phyloP scores from a whole-genome alignment of 305 asterid species.

The Andrographis paniculata region DNA sequence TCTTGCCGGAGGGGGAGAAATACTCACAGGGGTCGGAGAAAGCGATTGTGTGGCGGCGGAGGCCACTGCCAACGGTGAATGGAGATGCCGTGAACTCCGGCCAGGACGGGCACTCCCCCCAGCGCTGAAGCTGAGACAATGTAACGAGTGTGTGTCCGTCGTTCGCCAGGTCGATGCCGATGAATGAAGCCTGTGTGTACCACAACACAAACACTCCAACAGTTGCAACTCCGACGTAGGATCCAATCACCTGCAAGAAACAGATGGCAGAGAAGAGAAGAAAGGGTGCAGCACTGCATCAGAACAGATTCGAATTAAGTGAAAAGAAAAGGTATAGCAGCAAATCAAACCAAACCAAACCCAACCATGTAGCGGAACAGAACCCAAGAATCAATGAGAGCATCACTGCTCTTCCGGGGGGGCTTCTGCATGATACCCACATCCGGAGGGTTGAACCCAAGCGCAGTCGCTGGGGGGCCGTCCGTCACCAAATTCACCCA shows the following conservation, averaged over 20 bases:
- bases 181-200: conserved; percentile 78
- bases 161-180: conserved; percentile 49
- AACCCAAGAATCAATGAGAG: conserved; percentile 73
- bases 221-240: conserved; percentile 82
- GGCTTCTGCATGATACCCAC: conserved; percentile 83
- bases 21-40: conserved; percentile 77
- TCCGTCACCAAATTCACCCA: conserved; percentile 96
- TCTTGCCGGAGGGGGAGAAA: conserved; percentile 56
- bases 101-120: conserved; percentile 92
- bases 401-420: conserved; percentile 71
- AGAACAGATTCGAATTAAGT: not conserved
- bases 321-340: not conserved
- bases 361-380: conserved; percentile 79
- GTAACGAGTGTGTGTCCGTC: conserved; percentile 78
- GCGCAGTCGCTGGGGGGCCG: conserved; percentile 97
- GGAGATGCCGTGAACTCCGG: conserved; percentile 62
- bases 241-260: conserved; percentile 66
- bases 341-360: too few species aligned
- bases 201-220: conserved; percentile 79
- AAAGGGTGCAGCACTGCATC: not conserved
- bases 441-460: conserved; percentile 90
- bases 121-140: conserved; percentile 73
- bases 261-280: not conserved
- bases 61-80: conserved; percentile 51
- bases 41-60: conserved; percentile 43